Evolutionary conservation across 768 basidiomycete species (phyloP).

Genomic region (Gloeophyllum trabeum): DNA sequence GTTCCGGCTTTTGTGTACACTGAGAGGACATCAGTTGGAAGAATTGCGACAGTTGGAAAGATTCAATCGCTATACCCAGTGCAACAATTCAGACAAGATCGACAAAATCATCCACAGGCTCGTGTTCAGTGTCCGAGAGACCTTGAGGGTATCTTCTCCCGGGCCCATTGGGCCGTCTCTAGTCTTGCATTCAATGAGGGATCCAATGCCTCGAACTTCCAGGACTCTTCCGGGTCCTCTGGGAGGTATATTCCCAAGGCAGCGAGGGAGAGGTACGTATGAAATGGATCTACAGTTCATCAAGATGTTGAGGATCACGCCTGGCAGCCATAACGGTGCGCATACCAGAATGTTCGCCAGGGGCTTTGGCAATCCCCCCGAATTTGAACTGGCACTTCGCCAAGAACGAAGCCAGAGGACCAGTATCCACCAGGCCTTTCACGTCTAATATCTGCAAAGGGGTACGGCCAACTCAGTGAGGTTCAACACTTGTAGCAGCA

Average conservation of each 20-base stretch:
- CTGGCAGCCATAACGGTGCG: background rate
- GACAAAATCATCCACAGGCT: too few relatives aligned
- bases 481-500: constrained; percentile 2
- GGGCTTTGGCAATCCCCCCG: constrained; percentile 83
- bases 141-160: constrained; percentile 35
- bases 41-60: too few relatives aligned
- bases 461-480: background rate
- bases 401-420: constrained; percentile 52
- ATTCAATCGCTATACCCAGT: too few relatives aligned
- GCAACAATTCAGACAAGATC: too few relatives aligned
- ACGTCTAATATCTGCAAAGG: constrained; percentile 58
- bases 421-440: constrained; percentile 41
- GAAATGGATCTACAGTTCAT: constrained; percentile 67
- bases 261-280: constrained; percentile 87
- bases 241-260: constrained; percentile 61
- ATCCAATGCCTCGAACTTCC: constrained; percentile 53
- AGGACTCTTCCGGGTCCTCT: constrained; percentile 21
- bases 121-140: too few relatives aligned
- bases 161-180: constrained; percentile 60
- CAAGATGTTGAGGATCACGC: constrained; percentile 1
- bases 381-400: constrained; percentile 74
- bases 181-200: constrained; percentile 59
- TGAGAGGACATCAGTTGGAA: background rate
- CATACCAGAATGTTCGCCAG: constrained; percentile 70
- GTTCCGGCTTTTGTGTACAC: background rate